Conservation (phyloP, 768 basidiomycete genomes). For the Calvatia gigantea region DNA sequence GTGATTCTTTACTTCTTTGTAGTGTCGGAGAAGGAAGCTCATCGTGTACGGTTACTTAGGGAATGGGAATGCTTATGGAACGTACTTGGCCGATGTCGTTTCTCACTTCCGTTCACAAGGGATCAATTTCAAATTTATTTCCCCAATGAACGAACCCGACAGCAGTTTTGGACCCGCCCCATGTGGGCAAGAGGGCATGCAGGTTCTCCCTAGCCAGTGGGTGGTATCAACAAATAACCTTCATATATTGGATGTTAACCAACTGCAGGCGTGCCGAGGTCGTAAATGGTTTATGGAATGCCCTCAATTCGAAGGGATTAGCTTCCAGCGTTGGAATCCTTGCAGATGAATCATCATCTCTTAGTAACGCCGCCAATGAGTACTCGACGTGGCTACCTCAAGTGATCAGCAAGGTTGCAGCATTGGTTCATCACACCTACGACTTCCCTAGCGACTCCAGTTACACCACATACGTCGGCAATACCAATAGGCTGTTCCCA, state of each 20-base stretch:
- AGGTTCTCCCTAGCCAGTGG: constrained; percentile 34
- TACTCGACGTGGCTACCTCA: constrained; percentile 32
- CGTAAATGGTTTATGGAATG: constrained; percentile 32
- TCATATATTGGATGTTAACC: background rate
- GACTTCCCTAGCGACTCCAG: constrained; percentile 38
- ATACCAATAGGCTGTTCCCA: constrained; percentile 22
- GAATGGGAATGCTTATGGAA: constrained; percentile 34
- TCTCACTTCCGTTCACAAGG: constrained; percentile 34
- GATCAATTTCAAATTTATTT: constrained; percentile 35
- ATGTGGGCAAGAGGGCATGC: constrained; percentile 46
- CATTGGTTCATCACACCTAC: constrained; percentile 42
- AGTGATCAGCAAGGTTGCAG: constrained; percentile 32
- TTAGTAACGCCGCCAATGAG: constrained; percentile 26
- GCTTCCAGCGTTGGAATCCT: constrained; percentile 32
- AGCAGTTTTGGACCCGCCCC: constrained; percentile 33
- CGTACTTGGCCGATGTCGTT: constrained; percentile 38
- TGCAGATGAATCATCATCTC: constrained; percentile 38
- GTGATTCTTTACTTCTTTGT: background rate
- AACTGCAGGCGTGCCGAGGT: constrained; percentile 34
- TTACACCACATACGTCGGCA: constrained; percentile 28
- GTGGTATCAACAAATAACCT: constrained; percentile 7
- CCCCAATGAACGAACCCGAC: constrained; percentile 43
- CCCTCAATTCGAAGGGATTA: constrained; percentile 26
- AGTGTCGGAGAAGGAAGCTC: background rate
- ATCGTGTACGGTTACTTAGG: constrained; percentile 17